Conservation (phyloP, 495 filamentous ascomycete genomes). For the Hypoxylon rickii region DNA sequence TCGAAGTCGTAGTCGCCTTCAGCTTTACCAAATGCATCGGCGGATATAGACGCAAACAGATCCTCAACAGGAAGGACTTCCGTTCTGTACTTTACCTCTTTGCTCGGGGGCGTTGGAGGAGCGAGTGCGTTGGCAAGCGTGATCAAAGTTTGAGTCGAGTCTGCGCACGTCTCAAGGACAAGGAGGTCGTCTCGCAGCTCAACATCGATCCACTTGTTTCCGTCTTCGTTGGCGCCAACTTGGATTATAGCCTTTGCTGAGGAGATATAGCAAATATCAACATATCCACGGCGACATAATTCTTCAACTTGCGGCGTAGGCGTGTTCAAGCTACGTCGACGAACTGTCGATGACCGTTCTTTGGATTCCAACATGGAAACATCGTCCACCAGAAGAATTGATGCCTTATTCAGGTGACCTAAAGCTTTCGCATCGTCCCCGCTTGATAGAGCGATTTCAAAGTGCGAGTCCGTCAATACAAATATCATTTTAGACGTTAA, state of each 20-base stretch:
- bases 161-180: conserved; percentile 92
- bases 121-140: conserved; percentile 77
- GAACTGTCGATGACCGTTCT: conserved; percentile 45
- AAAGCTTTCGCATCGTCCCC: conserved; percentile 62
- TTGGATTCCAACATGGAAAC: conserved; percentile 56
- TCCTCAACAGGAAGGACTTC: conserved; percentile 83
- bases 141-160: conserved; percentile 93
- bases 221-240: conserved; percentile 53
- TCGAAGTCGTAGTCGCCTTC: conserved; percentile 63
- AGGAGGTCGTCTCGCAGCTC: conserved; percentile 83
- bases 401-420: conserved; percentile 75
- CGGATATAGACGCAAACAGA: conserved; percentile 86
- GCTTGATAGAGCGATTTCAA: conserved; percentile 65
- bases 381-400: conserved; percentile 83
- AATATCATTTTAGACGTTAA: conserved; percentile 73
- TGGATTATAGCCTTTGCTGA: conserved; percentile 70
- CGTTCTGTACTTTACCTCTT: conserved; percentile 83
- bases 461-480: conserved; percentile 75
- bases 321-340: conserved; percentile 51
- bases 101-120: conserved; percentile 80
- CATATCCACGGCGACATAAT: conserved; percentile 74
- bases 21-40: conserved; percentile 71
- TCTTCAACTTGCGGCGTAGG: conserved; percentile 65
- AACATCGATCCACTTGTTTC: conserved; percentile 71
- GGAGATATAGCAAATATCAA: conserved; percentile 82